Conservation (phyloP, 2,329 filamentous ascomycete species). For the Verticillium albo-atrum region DNA sequence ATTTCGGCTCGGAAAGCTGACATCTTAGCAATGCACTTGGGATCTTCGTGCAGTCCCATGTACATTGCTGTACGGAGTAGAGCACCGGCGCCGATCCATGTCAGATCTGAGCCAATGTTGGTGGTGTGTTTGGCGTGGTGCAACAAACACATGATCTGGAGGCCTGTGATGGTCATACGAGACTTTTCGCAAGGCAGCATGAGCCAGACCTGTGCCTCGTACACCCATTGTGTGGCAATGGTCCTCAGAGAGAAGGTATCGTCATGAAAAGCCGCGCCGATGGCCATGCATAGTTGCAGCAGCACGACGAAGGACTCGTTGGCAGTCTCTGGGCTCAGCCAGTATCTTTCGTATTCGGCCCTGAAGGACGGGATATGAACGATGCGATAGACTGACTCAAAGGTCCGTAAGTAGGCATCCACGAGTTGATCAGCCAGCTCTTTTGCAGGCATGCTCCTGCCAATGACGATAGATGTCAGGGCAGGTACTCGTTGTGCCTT, state of each 20-base stretch:
- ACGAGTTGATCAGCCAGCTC: constrained; percentile 45
- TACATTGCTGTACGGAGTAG: constrained; percentile 50
- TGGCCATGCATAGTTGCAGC: constrained; percentile 48
- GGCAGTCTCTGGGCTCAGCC: constrained; percentile 34
- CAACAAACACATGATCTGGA: constrained; percentile 51
- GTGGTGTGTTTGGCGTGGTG: constrained; percentile 43
- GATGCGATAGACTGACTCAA: constrained; percentile 53
- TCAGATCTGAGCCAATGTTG: constrained; percentile 43
- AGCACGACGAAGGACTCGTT: constrained; percentile 44
- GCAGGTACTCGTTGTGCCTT: constrained; percentile 33
- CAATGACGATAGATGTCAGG: constrained; percentile 29
- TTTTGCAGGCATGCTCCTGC: constrained; percentile 31
- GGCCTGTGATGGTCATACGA: constrained; percentile 39
- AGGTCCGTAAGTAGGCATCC: constrained; percentile 48
- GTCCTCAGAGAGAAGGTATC: constrained; percentile 36
- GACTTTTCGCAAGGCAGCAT: constrained; percentile 41
- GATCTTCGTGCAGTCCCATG: constrained; percentile 57
- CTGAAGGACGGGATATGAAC: constrained; percentile 54
- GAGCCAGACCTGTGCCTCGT: constrained; percentile 49
- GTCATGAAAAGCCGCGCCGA: constrained; percentile 44
- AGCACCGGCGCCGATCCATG: constrained; percentile 46
- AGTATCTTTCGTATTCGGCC: constrained; percentile 47
- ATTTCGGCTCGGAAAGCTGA: constrained; percentile 46
- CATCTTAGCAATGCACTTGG: constrained; percentile 42
- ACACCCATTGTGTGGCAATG: constrained; percentile 43